Percentiles rank a stretch among this genome's conserved stretches.
These are phyloP conservation scores for Cephalotrichum gorgonifer DNA, from an alignment of 2,329 filamentous ascomycete genomes.

Conservation along the genomic window DNA sequence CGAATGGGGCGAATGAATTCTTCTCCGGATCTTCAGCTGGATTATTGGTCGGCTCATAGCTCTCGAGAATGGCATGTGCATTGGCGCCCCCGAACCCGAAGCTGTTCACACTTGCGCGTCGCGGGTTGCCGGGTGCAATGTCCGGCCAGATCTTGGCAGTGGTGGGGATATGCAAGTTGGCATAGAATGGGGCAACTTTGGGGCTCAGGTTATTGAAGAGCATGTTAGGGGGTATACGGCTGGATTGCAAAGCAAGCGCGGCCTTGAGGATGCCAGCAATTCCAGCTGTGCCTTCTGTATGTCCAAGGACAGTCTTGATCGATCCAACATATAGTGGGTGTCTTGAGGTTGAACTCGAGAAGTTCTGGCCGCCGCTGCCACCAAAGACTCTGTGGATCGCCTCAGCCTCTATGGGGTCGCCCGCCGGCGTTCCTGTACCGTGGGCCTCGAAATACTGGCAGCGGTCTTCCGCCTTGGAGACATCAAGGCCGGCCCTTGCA, in stretches of 20 bases:
- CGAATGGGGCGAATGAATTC: too few relatives aligned
- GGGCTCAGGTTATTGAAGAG: conserved; percentile 11
- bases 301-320: conserved; percentile 16
- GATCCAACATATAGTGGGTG: conserved; percentile 10
- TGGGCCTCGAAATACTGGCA: conserved; percentile 18
- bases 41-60: too few relatives aligned
- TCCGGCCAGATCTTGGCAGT: too few relatives aligned
- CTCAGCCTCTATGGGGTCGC: conserved; percentile 17
- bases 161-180: conserved; percentile 13
- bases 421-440: conserved; percentile 18
- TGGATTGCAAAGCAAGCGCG: conserved; percentile 13
- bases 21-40: too few relatives aligned
- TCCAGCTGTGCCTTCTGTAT: conserved; percentile 14
- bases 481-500: conserved; percentile 9
- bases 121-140: too few relatives aligned
- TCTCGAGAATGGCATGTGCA: conserved; percentile 15
- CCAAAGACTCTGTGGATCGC: conserved; percentile 10
- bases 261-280: conserved; percentile 16
- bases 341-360: too few relatives aligned
- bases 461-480: conserved; percentile 13
- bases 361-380: conserved; percentile 1
- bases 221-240: conserved; percentile 13
- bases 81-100: conserved; percentile 18
- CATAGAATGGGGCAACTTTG: conserved; percentile 14
- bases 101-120: conserved; percentile 15